A percentile compares a stretch with the other conserved stretches of the same genome.
These are phyloP conservation scores for Candida pseudocylindracea DNA, from an alignment of 1,139 yeast genomes.

Conservation along the genomic window DNA sequence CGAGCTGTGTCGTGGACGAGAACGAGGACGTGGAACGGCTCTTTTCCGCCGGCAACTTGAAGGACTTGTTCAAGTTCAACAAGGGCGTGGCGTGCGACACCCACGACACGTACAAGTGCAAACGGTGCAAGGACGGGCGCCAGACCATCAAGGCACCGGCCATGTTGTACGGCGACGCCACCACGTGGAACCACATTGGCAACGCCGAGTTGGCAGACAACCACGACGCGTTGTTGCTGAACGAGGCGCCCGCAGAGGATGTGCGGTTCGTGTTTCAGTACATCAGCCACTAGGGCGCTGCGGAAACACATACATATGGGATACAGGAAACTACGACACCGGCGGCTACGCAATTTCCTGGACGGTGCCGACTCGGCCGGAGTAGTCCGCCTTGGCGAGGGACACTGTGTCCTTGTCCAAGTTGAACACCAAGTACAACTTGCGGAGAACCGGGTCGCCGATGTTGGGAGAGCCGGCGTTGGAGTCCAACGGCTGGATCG, in stretches of 20 bases:
- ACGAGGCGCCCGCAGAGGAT: slow-evolving; percentile 47
- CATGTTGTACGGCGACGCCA: slow-evolving; percentile 94
- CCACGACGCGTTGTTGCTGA: slow-evolving; percentile 56
- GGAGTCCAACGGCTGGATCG: too few relatives aligned
- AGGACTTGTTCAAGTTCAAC: slow-evolving; percentile 53
- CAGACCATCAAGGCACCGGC: slow-evolving; percentile 56
- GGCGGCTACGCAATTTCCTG: too few relatives aligned
- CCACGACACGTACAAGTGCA: slow-evolving; percentile 80
- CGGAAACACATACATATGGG: too few relatives aligned
- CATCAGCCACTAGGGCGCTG: slow-evolving; percentile 33
- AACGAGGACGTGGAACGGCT: slow-evolving; percentile 87
- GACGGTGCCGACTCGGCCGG: too few relatives aligned
- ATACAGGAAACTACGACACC: too few relatives aligned
- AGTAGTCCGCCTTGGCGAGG: too few relatives aligned
- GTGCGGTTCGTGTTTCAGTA: slow-evolving; percentile 85
- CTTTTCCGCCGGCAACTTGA: slow-evolving; percentile 63
- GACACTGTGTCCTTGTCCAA: too few relatives aligned
- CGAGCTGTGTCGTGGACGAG: slow-evolving; percentile 94
- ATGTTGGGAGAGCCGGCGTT: too few relatives aligned
- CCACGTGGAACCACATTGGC: slow-evolving; percentile 88
- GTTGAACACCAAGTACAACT: too few relatives aligned
- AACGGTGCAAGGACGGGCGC: slow-evolving; percentile 39
- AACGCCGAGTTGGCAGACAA: slow-evolving; percentile 36
- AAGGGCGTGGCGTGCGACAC: slow-evolving; percentile 65
- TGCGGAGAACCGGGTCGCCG: too few relatives aligned